Base-by-base conservation (phyloP, 306 rosid species). In the Glycine tomentella region DNA sequence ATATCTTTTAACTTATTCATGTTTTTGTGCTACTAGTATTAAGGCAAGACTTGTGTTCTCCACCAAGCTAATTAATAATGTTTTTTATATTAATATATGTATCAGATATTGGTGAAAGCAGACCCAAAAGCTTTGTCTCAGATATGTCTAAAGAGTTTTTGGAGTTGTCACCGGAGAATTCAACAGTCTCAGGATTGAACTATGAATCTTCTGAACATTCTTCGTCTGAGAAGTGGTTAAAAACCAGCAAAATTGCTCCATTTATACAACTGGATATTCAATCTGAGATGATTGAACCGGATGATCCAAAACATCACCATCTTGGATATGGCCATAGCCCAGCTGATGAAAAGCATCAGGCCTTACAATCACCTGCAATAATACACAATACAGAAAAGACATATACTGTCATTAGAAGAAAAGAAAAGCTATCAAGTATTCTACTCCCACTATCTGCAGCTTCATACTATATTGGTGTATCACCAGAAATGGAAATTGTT, bases 381-480 rank as follows among this genome's bases (percentile, higher is more conserved):
- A 20, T 20, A 20, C 45, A 75, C 72, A 71, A 67, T 36, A 33
- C 46, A 58, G 89, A 85, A 73, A 94, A 81, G 69, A 83, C 87
- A 51, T 92, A 86, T 66, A 57, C 20, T n/a, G 74, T 90, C 50
- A 87, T 80, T 16, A 82, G 77, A 79, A 86, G 87, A 74, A 91
- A 82, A 78, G 86, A 80, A 74, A 84, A 86, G 76, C 79, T 81
- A 42, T 69, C 91, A 46, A 84, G 72, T 14, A 56, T 90, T 85
- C 79, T 88, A 34, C 93, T 90, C 78, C 91, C 97, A 72, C 83
- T 75, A 49, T 94, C 93, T 72, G 97, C 98, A 15, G 97, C 97
- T 52, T 86, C 86, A 16, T 92, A 86, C 63, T 91, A 85, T 69
- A 82, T 76, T 76, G 94, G 98, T 31, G 72, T 76, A 69, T 94